Evolutionary conservation across 2,329 filamentous ascomycete genomes (phyloP).

Genomic region (Ploettnerulaceae sp.): DNA sequence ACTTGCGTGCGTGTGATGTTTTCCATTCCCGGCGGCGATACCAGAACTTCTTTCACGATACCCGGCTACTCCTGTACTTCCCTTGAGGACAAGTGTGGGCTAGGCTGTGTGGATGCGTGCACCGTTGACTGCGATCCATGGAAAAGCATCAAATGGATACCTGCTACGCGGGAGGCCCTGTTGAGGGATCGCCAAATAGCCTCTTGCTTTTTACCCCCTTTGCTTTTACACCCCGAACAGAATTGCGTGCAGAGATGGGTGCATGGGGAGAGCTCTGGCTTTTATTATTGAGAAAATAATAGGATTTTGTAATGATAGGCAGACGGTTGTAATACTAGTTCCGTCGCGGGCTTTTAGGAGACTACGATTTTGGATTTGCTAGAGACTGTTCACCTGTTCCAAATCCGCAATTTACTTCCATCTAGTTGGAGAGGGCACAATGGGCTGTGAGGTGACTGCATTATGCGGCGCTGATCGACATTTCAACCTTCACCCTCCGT

Average conservation of each 20-base stretch:
- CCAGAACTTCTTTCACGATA: constrained; percentile 20
- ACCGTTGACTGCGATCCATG: not conserved
- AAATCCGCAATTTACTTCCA: not conserved
- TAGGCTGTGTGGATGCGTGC: not conserved
- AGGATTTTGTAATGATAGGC: constrained; percentile 2
- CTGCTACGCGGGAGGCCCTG: no score
- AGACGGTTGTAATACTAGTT: not conserved
- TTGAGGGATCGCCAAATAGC: no score
- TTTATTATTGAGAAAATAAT: not conserved
- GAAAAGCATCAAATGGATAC: not conserved
- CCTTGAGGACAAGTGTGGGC: not conserved
- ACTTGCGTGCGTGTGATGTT: not conserved
- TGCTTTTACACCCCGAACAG: no score
- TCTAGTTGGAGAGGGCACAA: no score
- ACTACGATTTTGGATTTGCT: not conserved
- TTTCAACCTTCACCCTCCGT: not conserved
- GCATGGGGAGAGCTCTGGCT: not conserved
- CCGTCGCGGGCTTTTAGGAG: not conserved
- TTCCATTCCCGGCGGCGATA: constrained; percentile 25
- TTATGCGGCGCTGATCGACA: not conserved
- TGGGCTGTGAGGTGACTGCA: no score
- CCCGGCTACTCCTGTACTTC: not conserved
- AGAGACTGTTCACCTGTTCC: not conserved
- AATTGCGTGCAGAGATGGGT: not conserved
- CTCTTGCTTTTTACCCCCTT: no score